Conservation (phyloP, 768 basidiomycete genomes). For the Neoboletus magnificus region DNA sequence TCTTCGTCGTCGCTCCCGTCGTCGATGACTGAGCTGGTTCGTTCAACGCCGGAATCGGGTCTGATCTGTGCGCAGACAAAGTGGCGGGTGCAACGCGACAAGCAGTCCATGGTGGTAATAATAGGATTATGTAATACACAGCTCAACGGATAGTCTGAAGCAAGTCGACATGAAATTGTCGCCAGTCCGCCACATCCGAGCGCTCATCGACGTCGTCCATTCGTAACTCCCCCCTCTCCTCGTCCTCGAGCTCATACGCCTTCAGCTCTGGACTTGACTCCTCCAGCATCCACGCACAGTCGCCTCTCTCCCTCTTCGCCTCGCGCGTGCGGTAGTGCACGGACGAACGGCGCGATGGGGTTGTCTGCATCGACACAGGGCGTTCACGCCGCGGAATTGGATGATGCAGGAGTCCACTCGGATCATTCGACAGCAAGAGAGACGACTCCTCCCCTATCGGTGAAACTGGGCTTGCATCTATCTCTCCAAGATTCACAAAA, state of each 20-base stretch:
- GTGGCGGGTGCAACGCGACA: neutral
- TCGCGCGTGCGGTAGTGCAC: slow-evolving; percentile 15
- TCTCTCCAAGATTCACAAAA: slow-evolving; percentile 38
- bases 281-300: slow-evolving; percentile 40
- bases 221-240: slow-evolving; percentile 29
- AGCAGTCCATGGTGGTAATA: neutral
- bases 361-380: slow-evolving; percentile 32
- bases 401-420: slow-evolving; percentile 21
- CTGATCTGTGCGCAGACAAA: slow-evolving; percentile 19
- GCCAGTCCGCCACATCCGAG: slow-evolving; percentile 40
- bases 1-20: neutral
- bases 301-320: slow-evolving; percentile 29
- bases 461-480: slow-evolving; percentile 25
- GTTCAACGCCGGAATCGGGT: slow-evolving; percentile 1
- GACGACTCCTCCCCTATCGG: slow-evolving; percentile 41
- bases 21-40: neutral
- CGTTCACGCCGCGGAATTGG: slow-evolving; percentile 25
- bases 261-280: slow-evolving; percentile 33
- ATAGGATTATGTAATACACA: slow-evolving; percentile 20
- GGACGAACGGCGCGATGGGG: slow-evolving; percentile 34
- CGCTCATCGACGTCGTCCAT: slow-evolving; percentile 6
- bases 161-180: slow-evolving; percentile 53
- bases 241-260: slow-evolving; percentile 28
- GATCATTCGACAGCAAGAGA: slow-evolving; percentile 39
- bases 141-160: slow-evolving; percentile 12